Base-by-base conservation (phyloP, 106 monocot genomes). In the Acanthochlamys bracteata region DNA sequence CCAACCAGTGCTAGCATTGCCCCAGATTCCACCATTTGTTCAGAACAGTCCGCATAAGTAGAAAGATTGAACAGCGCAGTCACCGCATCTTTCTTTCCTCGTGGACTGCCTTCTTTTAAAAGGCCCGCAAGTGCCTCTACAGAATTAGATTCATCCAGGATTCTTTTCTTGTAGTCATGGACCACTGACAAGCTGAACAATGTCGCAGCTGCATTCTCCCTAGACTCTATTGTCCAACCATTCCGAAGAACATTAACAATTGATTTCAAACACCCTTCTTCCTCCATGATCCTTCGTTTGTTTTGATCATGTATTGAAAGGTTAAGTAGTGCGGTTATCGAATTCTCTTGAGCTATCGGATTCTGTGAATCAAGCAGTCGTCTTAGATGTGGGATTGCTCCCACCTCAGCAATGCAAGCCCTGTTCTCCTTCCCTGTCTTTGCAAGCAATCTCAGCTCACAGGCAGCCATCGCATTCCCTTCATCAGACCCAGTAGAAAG, bases 121-220 rank as follows among this genome's bases (percentile, higher is more conserved):
- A 91, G 20, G 24, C 14, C 46, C 2, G 76, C 77, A 21, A 91
- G 52, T 7, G 78, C 75, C 63, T 83, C 78, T 4, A 81, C 69
- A 0, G 81, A 81, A 8, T 84, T 81, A 0, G 73, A 55, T 53
- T 87, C 87, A 23, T 69, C 71, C 3, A 66, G 52, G 62, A 92
- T 87, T 68, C 15, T 70, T 25, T 73, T 76, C 79, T 92, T 87
- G 76, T 79, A 87, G 0, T 81, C 79, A 54, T 84, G 92, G 13
- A 92, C 81, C 0, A 70, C 81, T 0, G 92, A 92, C 33, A 92
- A 72, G 41, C 92, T 87, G 74, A 92, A 84, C 39, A 92, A 63
- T 0, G 84, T 76, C 11, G 90, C 90, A 0, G 92, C 91, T 1
- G 91, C 91, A 39, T 86, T 91, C 74, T 91, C 91, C 70, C 71